Base-by-base conservation (phyloP, 805 yeast genomes). In the Kodamaea fukazawae region DNA sequence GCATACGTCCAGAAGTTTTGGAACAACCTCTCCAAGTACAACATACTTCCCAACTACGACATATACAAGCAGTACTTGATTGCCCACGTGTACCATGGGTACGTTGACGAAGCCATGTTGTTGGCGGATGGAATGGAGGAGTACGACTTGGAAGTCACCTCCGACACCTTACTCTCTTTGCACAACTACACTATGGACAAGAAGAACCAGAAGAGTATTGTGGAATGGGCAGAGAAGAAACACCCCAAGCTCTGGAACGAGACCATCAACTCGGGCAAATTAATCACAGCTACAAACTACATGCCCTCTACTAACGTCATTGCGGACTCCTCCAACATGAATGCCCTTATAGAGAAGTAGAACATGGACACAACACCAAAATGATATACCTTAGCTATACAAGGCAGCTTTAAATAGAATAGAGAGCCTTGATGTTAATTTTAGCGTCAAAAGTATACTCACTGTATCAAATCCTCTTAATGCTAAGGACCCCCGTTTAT, bases 21-120 rank as follows among this genome's bases (percentile, higher is more conserved):
- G 83, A 68, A 73, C 38, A 74, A 74, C 42, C 55, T 85, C 17
- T 73, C 82, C 1, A 64, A 64, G 29, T 78, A 69, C 49, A 75
- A 73, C 0, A 58, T 85, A 4, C 47, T 67, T 9, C 86, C 86
- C 0, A 71, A 75, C 43, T 60, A 71, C 26, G 68, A 68, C 7
- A 70, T 81, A 25, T 74, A 72, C 53, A 71, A 70, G 29, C 87
- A 83, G 54, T 81, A 76, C 49, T 57, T 86, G 25, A 75, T 83
- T 41, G 86, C 88, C 0, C 81, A 83, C 54, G 82, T 85, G 44
- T 81, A 81, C 48, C 79, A 79, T 53, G 88, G 83, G 7, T 63
- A 71, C 33, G 73, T 70, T 28, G 71, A 71, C 7, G 71, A 75
- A 3, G 93, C 93, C 0, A 59, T 80, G 5, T 62, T 64, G 12